phyloP scores from a whole-genome alignment of 805 yeast species.

The Candida oleophila region DNA sequence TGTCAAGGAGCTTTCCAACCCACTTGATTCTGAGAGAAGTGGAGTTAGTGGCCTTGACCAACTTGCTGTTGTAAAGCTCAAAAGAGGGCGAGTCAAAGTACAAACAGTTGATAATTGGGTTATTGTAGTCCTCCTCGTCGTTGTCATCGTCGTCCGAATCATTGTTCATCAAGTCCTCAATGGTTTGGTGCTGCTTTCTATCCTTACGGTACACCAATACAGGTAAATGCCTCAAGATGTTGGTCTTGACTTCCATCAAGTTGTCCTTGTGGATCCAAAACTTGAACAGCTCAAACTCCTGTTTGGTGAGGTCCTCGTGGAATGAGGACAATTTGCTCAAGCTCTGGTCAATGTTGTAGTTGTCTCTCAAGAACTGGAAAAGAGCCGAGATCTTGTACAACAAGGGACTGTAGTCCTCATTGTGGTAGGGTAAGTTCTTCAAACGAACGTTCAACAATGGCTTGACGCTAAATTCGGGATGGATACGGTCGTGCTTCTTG shows the following conservation, averaged over 20 bases:
- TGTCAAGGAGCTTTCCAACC: conserved; percentile 79
- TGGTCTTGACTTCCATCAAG: conserved; percentile 95
- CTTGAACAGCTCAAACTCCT: conserved; percentile 65
- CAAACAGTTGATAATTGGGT: conserved; percentile 77
- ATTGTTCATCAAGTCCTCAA: conserved; percentile 47
- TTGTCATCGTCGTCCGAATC: conserved; percentile 53
- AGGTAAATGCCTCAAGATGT: conserved; percentile 89
- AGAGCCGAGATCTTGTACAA: conserved; percentile 78
- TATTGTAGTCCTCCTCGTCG: conserved; percentile 25
- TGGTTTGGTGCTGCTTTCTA: conserved; percentile 24
- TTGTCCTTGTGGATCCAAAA: conserved; percentile 96
- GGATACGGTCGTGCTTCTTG: conserved; percentile 92
- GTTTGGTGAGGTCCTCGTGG: conserved; percentile 30
- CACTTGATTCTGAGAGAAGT: conserved; percentile 85
- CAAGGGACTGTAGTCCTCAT: conserved; percentile 92
- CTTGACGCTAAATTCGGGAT: conserved; percentile 82
- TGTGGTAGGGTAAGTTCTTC: conserved; percentile 84
- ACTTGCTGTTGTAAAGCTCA: conserved; percentile 81
- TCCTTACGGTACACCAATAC: conserved; percentile 70
- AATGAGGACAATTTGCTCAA: conserved; percentile 50
- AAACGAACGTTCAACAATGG: conserved; percentile 87
- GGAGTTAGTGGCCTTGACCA: conserved; percentile 64
- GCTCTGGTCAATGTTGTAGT: conserved; percentile 50
- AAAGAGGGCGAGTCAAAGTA: conserved; percentile 85
- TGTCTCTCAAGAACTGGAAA: conserved; percentile 80